These are phyloP conservation scores for Aspergillus hiratsukae DNA, from an alignment of 2,329 filamentous ascomycete species.

Conservation along the genomic window DNA sequence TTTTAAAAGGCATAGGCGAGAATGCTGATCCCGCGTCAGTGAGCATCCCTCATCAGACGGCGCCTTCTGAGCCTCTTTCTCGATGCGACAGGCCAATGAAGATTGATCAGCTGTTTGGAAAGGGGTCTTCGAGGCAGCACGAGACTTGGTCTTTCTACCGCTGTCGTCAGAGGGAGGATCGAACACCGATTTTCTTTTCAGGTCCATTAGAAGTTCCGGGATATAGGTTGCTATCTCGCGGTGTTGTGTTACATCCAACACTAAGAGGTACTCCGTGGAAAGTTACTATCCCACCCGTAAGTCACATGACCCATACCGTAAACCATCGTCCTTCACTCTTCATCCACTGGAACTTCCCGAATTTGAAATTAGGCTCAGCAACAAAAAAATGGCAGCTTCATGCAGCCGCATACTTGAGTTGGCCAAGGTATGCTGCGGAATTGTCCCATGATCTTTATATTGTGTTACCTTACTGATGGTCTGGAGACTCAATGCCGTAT, in stretches of 20 bases:
- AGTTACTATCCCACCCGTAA: background rate
- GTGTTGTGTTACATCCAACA: background rate
- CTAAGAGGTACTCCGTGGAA: background rate
- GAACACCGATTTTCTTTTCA: constrained; percentile 21
- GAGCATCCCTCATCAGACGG: background rate
- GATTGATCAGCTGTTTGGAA: background rate
- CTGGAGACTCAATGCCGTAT: constrained; percentile 79
- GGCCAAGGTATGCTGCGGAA: constrained; percentile 60
- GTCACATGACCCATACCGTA: background rate
- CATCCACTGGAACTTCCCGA: no score
- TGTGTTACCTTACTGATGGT: background rate
- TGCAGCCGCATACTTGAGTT: constrained; percentile 59
- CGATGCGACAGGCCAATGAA: background rate
- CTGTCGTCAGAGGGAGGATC: background rate
- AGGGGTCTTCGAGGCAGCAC: background rate
- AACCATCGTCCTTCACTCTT: no score
- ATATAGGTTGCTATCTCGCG: no score
- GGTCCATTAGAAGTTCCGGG: constrained; percentile 16
- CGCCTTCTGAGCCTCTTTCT: background rate
- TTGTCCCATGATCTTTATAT: background rate
- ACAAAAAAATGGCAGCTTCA: constrained; percentile 46
- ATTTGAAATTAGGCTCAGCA: no score
- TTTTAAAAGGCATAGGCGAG: constrained; percentile 17
- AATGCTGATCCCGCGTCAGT: background rate
- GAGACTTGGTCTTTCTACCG: constrained; percentile 15